Conservation (phyloP, 441 rosid species). For the Rhodomyrtus psidioides region DNA sequence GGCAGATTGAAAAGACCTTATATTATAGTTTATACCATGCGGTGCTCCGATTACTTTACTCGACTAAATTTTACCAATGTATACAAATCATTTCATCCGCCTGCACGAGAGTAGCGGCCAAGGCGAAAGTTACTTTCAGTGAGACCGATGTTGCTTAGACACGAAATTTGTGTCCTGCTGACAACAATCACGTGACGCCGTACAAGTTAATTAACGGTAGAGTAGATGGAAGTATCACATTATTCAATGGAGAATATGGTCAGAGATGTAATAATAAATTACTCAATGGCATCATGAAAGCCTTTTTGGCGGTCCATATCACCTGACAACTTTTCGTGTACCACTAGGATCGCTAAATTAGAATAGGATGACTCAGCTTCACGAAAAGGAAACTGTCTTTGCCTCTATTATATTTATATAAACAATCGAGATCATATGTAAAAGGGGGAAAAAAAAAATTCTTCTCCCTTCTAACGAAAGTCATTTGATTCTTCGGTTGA, state of each 20-base stretch:
- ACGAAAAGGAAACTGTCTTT: neutral
- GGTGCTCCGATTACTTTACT: neutral
- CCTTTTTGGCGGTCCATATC: neutral
- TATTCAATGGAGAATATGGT: neutral
- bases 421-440: neutral
- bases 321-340: neutral
- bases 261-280: neutral
- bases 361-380: neutral
- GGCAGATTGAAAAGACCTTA: neutral
- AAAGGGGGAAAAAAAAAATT: neutral
- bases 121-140: neutral
- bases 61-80: neutral
- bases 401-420: neutral
- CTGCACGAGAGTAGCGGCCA: neutral
- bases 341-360: neutral
- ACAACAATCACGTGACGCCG: too few species aligned
- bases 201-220: neutral
- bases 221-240: neutral
- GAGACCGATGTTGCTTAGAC: neutral
- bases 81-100: neutral
- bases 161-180: neutral
- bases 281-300: fast-evolving
- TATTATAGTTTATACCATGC: too few species aligned
- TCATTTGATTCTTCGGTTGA: neutral
- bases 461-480: neutral